These are phyloP conservation scores for Parathielavia hyrcaniae DNA, from an alignment of 495 filamentous ascomycete species.

Conservation along the genomic window DNA sequence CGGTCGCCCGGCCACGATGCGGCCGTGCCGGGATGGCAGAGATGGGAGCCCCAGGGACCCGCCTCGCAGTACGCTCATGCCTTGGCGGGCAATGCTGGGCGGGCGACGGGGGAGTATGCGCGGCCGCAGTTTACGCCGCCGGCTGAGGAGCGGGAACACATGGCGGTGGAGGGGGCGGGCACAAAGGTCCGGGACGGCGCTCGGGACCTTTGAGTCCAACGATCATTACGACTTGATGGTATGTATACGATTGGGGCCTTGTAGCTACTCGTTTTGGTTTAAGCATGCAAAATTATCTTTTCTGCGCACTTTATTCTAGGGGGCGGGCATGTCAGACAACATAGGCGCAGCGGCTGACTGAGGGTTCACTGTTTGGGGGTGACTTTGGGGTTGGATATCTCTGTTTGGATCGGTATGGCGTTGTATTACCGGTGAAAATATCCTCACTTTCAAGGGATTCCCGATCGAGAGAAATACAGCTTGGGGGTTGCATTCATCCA, in stretches of 20 bases:
- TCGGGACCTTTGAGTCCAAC: not conserved
- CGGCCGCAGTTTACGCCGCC: conserved; percentile 29
- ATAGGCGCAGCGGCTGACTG: not conserved
- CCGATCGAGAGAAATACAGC: not conserved
- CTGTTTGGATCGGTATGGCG: not conserved
- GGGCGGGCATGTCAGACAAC: not conserved
- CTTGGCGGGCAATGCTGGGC: conserved; percentile 1
- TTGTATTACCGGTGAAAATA: too few species aligned
- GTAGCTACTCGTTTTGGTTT: not conserved
- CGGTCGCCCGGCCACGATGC: not conserved
- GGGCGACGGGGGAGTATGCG: conserved; percentile 23
- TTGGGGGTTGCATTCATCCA: too few species aligned
- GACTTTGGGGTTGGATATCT: not conserved
- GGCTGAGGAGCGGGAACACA: conserved; percentile 31
- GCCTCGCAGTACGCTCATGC: not conserved
- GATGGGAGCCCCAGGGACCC: not conserved
- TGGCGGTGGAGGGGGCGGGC: conserved; percentile 16
- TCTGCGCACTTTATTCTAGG: not conserved
- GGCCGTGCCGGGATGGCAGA: not conserved
- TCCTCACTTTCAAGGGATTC: not conserved
- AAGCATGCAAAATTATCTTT: not conserved
- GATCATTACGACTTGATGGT: conserved; percentile 2
- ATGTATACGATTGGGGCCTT: not conserved
- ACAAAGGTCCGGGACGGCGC: not conserved
- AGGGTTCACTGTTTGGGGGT: not conserved